Evolutionary conservation across 345 rosid genomes (phyloP).

Genomic region (Bruguiera parviflora): DNA sequence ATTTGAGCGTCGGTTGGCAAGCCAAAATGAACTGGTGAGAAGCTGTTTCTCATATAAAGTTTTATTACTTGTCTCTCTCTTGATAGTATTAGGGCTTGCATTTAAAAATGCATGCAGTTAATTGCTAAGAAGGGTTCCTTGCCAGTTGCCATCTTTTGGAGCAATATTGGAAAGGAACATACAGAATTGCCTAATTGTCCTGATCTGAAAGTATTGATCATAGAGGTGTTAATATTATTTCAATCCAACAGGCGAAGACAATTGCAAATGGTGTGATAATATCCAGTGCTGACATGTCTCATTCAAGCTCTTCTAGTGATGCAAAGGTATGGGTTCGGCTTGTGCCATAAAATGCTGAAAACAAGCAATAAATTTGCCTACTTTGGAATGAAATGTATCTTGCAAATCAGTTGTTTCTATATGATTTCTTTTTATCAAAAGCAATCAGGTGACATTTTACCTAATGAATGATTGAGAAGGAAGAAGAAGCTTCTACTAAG

Average conservation of each 20-base stretch:
- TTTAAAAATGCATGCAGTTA: background rate
- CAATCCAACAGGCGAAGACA: constrained; percentile 42
- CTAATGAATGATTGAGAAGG: constrained; percentile 23
- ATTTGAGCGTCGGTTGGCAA: constrained; percentile 21
- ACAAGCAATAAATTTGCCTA: background rate
- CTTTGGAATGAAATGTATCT: background rate
- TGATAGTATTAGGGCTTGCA: background rate
- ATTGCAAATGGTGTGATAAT: constrained; percentile 31
- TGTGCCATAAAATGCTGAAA: background rate
- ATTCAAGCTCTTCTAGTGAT: constrained; percentile 30
- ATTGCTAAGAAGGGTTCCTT: background rate
- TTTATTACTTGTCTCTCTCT: background rate
- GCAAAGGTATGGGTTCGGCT: constrained; percentile 28
- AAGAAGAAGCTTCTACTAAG: constrained; percentile 24
- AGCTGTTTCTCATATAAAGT: constrained; percentile 1
- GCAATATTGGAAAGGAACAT: background rate
- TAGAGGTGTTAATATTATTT: background rate
- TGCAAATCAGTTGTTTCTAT: background rate
- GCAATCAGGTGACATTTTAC: background rate
- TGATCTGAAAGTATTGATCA: background rate
- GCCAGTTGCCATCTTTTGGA: background rate
- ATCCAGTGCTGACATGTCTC: constrained; percentile 22
- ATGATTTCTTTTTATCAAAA: background rate
- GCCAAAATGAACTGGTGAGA: constrained; percentile 26
- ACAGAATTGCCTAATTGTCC: background rate